Percentiles rank a stretch among this genome's conserved stretches.
These are phyloP conservation scores for Barnettozyma wickerhamii DNA, from an alignment of 805 yeast genomes.

Conservation along the genomic window DNA sequence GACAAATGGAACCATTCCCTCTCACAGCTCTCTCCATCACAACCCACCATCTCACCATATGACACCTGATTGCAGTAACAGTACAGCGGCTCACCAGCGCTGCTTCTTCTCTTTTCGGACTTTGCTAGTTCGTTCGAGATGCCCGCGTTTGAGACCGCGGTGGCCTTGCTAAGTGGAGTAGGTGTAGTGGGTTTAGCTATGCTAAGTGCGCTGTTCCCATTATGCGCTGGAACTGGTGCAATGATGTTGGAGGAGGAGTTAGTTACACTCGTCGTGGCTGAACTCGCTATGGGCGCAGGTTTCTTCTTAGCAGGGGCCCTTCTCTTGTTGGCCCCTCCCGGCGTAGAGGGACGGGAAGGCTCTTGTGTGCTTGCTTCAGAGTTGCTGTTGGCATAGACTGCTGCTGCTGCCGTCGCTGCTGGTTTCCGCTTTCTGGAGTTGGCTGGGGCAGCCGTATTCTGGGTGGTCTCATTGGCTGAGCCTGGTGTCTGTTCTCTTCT, in stretches of 20 bases:
- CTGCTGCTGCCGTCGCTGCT: conserved; percentile 6
- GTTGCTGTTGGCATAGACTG: not conserved
- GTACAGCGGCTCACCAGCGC: conserved; percentile 71
- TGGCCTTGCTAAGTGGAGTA: no score
- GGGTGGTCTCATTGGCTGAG: not conserved
- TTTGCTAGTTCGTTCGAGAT: conserved; percentile 11
- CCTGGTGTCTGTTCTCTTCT: conserved; percentile 21
- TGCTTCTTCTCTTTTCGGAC: conserved; percentile 16
- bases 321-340: no score
- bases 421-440: conserved; percentile 24
- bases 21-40: conserved; percentile 91
- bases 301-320: conserved; percentile 12
- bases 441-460: not conserved
- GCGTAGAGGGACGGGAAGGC: conserved; percentile 12
- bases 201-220: no score
- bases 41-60: conserved; percentile 98
- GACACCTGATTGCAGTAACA: conserved; percentile 97
- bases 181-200: conserved; percentile 10
- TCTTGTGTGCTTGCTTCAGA: not conserved
- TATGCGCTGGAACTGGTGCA: no score
- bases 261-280: no score
- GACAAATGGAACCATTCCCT: conserved; percentile 96
- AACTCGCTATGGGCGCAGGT: no score
- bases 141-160: conserved; percentile 3
- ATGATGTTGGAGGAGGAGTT: no score